Percentiles rank a stretch among this genome's conserved stretches.
phyloP scores from a whole-genome alignment of 441 rosid species.

The Euphorbia schlechtendalii region DNA sequence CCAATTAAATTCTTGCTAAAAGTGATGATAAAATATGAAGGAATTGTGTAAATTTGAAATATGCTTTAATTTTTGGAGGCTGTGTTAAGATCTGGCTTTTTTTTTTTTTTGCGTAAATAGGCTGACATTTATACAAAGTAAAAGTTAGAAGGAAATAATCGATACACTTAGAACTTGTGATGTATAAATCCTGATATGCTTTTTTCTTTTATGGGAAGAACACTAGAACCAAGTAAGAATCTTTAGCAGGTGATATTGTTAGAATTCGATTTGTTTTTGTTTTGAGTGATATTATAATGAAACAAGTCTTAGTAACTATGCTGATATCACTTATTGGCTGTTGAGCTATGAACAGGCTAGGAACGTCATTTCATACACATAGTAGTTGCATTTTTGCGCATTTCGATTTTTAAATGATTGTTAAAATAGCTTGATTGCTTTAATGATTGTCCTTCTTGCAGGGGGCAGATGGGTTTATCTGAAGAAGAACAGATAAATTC shows the following conservation, averaged over 20 bases:
- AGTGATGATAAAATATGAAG: neutral
- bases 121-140: neutral
- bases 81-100: neutral
- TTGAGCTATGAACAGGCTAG: no score
- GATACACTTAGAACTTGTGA: neutral
- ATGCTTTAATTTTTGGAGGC: neutral
- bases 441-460: conserved; percentile 26
- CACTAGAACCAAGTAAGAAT: neutral
- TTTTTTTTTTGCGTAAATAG: neutral
- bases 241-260: neutral
- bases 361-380: no score
- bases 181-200: no score
- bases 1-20: neutral
- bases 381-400: no score
- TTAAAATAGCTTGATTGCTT: neutral
- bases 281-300: neutral
- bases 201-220: no score
- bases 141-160: neutral
- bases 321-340: no score
- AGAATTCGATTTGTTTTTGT: neutral
- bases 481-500: conserved; percentile 70
- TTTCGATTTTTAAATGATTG: no score
- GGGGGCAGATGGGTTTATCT: conserved; percentile 94
- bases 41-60: neutral
- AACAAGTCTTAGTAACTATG: no score